Percentiles rank a stretch among this genome's conserved stretches.
phyloP scores from a whole-genome alignment of 768 basidiomycete species.

The Tremella yokohamensis region DNA sequence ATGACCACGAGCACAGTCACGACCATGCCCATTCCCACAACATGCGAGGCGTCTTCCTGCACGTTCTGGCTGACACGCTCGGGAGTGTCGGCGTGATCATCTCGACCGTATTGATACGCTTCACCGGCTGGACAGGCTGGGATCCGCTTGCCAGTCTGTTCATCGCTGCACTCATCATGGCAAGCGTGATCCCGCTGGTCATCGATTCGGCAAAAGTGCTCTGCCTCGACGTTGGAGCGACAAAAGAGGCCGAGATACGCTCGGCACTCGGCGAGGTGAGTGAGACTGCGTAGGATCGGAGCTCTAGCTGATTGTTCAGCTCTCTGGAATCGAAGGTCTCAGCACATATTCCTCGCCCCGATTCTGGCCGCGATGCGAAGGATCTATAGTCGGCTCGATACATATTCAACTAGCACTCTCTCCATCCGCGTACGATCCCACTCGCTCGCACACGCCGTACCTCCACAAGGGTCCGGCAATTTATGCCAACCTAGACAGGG shows the following conservation, averaged over 20 bases:
- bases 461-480: constrained; percentile 54
- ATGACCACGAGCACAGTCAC: constrained; percentile 20
- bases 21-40: constrained; percentile 87
- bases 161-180: constrained; percentile 90
- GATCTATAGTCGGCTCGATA: constrained; percentile 80
- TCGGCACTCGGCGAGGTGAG: constrained; percentile 53
- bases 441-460: constrained; percentile 52
- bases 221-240: constrained; percentile 72
- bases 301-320: constrained; percentile 14
- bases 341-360: constrained; percentile 73
- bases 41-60: constrained; percentile 90
- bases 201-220: constrained; percentile 87
- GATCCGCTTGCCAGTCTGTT: constrained; percentile 97
- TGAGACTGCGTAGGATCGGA: constrained; percentile 7
- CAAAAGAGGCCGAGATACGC: constrained; percentile 52
- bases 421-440: constrained; percentile 59
- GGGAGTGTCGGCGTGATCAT: constrained; percentile 98
- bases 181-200: constrained; percentile 90
- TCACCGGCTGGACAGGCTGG: constrained; percentile 97
- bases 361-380: constrained; percentile 95
- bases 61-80: constrained; percentile 59
- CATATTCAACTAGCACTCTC: constrained; percentile 79
- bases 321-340: constrained; percentile 64
- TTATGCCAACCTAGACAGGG: constrained; percentile 65
- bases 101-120: constrained; percentile 89